A percentile compares a stretch with the other conserved stretches of the same genome.
phyloP scores from a whole-genome alignment of 371 early-diverging fungal species.

The Zancudomyces culisetae region DNA sequence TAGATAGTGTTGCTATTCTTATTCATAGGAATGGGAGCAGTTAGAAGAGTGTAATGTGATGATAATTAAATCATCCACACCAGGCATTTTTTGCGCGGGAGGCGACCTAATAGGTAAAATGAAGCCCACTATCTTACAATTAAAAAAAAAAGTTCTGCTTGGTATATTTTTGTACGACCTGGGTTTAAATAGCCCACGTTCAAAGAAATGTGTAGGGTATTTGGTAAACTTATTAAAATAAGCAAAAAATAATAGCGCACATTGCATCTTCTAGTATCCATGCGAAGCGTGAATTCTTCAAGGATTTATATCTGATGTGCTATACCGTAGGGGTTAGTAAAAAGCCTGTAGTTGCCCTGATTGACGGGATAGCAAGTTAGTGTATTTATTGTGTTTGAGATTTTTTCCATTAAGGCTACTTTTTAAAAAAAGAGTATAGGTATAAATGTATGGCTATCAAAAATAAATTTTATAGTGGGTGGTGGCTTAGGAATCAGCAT shows the following conservation, averaged over 20 bases:
- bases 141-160: conserved; percentile 11
- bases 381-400: background rate
- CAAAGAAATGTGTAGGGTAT: background rate
- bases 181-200: background rate
- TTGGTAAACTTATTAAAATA: no score
- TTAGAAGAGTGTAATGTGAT: conserved; percentile 76
- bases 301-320: conserved; percentile 74
- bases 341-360: conserved; percentile 77
- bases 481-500: conserved; percentile 89
- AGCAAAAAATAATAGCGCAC: background rate
- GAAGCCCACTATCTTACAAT: no score
- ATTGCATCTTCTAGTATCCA: background rate
- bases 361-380: conserved; percentile 68
- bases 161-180: background rate
- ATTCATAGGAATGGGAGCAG: conserved; percentile 55
- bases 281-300: conserved; percentile 46
- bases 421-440: background rate
- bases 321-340: conserved; percentile 68
- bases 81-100: conserved; percentile 85
- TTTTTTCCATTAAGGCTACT: background rate
- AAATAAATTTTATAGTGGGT: conserved; percentile 34
- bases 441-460: background rate
- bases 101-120: conserved; percentile 67
- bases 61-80: conserved; percentile 53
- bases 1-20: background rate